Conservation (phyloP, 176 grass and related monocot species). For the Pontederia crassipes region DNA sequence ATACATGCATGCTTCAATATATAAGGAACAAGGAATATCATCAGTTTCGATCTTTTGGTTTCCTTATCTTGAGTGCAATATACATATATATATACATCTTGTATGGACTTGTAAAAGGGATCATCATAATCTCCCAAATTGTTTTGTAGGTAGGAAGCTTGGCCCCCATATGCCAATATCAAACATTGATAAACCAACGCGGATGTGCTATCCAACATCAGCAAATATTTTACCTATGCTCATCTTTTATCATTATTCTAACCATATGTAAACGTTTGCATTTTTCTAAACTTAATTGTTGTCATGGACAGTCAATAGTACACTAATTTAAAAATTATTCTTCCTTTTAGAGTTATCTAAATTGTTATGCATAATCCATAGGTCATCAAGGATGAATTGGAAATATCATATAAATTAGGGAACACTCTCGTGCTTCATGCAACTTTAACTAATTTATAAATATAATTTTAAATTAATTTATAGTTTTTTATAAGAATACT, state of each 20-base stretch:
- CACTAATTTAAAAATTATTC: background rate
- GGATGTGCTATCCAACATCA: conserved; percentile 34
- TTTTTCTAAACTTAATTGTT: background rate
- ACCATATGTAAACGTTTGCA: too few species aligned
- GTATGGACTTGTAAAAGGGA: conserved; percentile 72
- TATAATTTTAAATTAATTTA: too few species aligned
- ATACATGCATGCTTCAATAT: conserved; percentile 32
- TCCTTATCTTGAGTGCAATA: too few species aligned
- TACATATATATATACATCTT: too few species aligned
- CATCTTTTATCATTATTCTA: too few species aligned
- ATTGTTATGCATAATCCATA: too few species aligned
- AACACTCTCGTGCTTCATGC: too few species aligned
- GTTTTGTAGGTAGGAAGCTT: conserved; percentile 56
- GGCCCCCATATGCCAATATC: conserved; percentile 52
- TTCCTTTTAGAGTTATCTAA: too few species aligned
- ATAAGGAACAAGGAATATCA: background rate
- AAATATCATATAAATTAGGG: too few species aligned
- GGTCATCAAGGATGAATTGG: too few species aligned
- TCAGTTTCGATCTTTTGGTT: background rate
- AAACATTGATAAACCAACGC: conserved; percentile 56
- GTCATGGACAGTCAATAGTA: conserved; percentile 1
- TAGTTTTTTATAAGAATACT: too few species aligned
- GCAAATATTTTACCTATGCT: conserved; percentile 38
- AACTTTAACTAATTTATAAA: too few species aligned
- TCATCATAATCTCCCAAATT: conserved; percentile 34